Conservation (phyloP, 768 basidiomycete genomes). For the Tricholoma sp. region DNA sequence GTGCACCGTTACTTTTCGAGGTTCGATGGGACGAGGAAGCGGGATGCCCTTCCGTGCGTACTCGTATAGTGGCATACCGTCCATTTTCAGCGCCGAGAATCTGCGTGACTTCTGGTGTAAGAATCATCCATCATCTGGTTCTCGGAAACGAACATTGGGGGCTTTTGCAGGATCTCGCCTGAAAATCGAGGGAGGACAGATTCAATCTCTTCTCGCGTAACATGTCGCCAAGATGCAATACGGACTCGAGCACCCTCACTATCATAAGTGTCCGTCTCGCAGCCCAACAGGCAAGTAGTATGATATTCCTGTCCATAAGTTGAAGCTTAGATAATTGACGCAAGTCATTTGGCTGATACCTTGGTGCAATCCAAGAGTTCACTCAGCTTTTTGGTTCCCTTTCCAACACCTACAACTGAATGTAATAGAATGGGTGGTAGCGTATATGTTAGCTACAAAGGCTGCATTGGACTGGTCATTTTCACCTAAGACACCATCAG, state of each 20-base stretch:
- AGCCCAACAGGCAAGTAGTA: slow-evolving; percentile 87
- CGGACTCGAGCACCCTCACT: slow-evolving; percentile 80
- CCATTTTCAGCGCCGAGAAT: slow-evolving; percentile 98
- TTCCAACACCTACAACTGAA: slow-evolving; percentile 83
- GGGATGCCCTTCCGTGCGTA: slow-evolving; percentile 91
- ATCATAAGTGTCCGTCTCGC: slow-evolving; percentile 93
- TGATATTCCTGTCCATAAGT: slow-evolving; percentile 67
- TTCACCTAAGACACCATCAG: slow-evolving; percentile 89
- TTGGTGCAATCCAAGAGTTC: slow-evolving; percentile 88
- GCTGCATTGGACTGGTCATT: background rate
- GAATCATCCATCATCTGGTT: background rate
- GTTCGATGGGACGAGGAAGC: slow-evolving; percentile 90
- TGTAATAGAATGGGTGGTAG: background rate
- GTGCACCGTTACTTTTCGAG: slow-evolving; percentile 78
- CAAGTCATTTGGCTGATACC: slow-evolving; percentile 35
- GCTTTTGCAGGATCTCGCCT: slow-evolving; percentile 86
- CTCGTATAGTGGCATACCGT: slow-evolving; percentile 91
- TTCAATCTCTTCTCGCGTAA: slow-evolving; percentile 76
- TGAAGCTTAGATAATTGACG: background rate
- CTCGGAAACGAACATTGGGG: slow-evolving; percentile 68
- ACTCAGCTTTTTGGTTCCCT: slow-evolving; percentile 81
- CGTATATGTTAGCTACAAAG: background rate
- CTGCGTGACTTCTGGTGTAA: slow-evolving; percentile 34
- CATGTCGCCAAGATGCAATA: slow-evolving; percentile 73
- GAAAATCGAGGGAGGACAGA: slow-evolving; percentile 63